These are phyloP conservation scores for Russula sp. DNA, from an alignment of 768 basidiomycete species.

Conservation along the genomic window DNA sequence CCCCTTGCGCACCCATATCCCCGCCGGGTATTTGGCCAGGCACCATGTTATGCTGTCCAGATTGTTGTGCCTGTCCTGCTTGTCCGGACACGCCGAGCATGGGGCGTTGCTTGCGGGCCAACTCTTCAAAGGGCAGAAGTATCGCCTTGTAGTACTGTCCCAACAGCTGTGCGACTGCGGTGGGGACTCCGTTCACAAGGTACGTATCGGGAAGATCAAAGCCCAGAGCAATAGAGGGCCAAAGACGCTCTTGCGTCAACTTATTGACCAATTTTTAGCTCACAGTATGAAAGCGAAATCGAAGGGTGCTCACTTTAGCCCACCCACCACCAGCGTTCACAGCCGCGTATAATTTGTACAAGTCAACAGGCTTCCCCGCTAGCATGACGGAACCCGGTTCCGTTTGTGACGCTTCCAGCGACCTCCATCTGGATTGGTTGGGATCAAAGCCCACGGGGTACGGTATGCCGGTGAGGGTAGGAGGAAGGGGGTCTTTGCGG, in stretches of 20 bases:
- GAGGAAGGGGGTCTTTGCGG: conserved; percentile 66
- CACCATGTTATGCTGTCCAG: conserved; percentile 29
- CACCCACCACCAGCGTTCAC: conserved; percentile 62
- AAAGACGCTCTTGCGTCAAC: conserved; percentile 28
- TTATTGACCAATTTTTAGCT: conserved; percentile 14
- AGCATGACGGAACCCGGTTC: conserved; percentile 65
- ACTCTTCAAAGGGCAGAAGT: conserved; percentile 69
- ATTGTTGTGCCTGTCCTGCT: conserved; percentile 36
- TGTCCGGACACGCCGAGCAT: conserved; percentile 45
- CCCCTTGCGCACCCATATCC: conserved; percentile 23
- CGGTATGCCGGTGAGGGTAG: conserved; percentile 62
- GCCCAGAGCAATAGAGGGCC: conserved; percentile 39
- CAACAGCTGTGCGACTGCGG: conserved; percentile 49
- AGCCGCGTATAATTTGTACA: conserved; percentile 69
- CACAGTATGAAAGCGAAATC: conserved; percentile 10
- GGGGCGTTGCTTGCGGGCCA: conserved; percentile 57
- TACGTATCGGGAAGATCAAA: conserved; percentile 42
- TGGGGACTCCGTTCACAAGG: conserved; percentile 39
- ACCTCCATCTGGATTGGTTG: conserved; percentile 58
- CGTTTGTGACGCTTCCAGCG: conserved; percentile 53
- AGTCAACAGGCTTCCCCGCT: conserved; percentile 69
- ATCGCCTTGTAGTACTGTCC: conserved; percentile 60
- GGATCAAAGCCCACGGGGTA: conserved; percentile 61
- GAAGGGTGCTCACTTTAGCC: conserved; percentile 47
- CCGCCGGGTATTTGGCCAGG: conserved; percentile 28